phyloP scores from a whole-genome alignment of 352 stramenopile genomes.

The Globisporangium alternatum region DNA sequence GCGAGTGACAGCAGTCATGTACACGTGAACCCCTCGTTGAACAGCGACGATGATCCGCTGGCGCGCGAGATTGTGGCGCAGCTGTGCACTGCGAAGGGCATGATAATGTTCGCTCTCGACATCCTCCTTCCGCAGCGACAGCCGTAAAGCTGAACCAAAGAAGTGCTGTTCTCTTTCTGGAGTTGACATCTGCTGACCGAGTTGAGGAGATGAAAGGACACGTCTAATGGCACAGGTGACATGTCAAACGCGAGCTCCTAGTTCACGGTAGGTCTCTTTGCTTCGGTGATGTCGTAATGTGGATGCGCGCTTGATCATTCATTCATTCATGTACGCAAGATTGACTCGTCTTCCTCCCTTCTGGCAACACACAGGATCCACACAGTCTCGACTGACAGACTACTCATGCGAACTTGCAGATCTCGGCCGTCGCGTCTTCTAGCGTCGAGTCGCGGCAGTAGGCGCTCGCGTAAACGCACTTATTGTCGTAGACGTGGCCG shows the following conservation, averaged over 20 bases:
- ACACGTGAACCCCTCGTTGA: background rate
- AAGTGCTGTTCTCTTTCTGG: too few species aligned
- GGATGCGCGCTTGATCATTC: background rate
- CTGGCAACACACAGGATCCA: too few species aligned
- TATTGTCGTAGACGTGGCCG: slow-evolving; percentile 23
- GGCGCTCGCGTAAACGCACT: slow-evolving; percentile 15
- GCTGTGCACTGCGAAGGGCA: background rate
- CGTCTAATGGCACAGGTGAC: too few species aligned
- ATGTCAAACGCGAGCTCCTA: too few species aligned
- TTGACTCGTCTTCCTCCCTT: background rate
- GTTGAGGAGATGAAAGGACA: too few species aligned
- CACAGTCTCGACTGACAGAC: background rate
- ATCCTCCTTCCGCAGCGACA: background rate
- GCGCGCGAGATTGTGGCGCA: background rate
- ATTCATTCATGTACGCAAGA: background rate
- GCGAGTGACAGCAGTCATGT: background rate
- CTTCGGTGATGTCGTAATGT: background rate
- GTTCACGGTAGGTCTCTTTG: too few species aligned
- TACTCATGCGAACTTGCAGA: slow-evolving; percentile 7
- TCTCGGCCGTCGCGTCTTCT: background rate
- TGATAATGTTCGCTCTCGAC: background rate
- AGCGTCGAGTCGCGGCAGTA: slow-evolving; percentile 16
- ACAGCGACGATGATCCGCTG: background rate
- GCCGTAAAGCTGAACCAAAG: background rate
- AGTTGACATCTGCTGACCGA: too few species aligned